Evolutionary conservation across 768 basidiomycete genomes (phyloP).

Genomic region (Amylocystis lapponica): DNA sequence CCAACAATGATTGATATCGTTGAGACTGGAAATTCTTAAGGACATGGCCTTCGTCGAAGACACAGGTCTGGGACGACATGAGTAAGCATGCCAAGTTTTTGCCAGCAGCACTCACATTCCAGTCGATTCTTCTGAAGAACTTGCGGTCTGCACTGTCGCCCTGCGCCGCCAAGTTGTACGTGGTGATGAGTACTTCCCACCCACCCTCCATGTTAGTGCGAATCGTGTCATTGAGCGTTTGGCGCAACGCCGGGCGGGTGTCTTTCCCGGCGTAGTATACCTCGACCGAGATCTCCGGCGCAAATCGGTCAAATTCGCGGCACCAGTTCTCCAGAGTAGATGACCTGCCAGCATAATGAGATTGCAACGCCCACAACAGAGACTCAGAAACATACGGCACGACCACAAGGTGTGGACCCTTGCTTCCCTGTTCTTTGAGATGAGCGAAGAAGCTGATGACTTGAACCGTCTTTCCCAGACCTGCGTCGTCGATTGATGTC

Average conservation of each 20-base stretch:
- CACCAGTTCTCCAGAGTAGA: slow-evolving; percentile 99
- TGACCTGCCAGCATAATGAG: slow-evolving; percentile 44
- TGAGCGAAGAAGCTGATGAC: slow-evolving; percentile 96
- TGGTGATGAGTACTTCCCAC: slow-evolving; percentile 94
- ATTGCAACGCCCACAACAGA: background rate
- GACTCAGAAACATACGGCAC: slow-evolving; percentile 69
- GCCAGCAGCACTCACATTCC: slow-evolving; percentile 67
- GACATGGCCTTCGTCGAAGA: slow-evolving; percentile 96
- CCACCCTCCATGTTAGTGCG: slow-evolving; percentile 45
- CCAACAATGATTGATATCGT: slow-evolving; percentile 84
- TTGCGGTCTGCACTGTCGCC: slow-evolving; percentile 84
- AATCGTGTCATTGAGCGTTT: slow-evolving; percentile 62
- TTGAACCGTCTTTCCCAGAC: slow-evolving; percentile 97
- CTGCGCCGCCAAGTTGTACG: slow-evolving; percentile 91
- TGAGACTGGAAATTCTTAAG: slow-evolving; percentile 98
- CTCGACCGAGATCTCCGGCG: slow-evolving; percentile 77
- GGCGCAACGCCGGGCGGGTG: slow-evolving; percentile 69
- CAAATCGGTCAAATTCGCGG: slow-evolving; percentile 90
- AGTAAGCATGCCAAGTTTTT: background rate
- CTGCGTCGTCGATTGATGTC: slow-evolving; percentile 39
- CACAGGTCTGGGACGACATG: slow-evolving; percentile 58
- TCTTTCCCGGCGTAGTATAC: slow-evolving; percentile 94
- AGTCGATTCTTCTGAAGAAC: slow-evolving; percentile 86
- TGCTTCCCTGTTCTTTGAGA: slow-evolving; percentile 70
- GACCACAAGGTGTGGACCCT: slow-evolving; percentile 88